Base-by-base conservation (phyloP, 495 filamentous ascomycete species). In the Penicillium flavigenum region DNA sequence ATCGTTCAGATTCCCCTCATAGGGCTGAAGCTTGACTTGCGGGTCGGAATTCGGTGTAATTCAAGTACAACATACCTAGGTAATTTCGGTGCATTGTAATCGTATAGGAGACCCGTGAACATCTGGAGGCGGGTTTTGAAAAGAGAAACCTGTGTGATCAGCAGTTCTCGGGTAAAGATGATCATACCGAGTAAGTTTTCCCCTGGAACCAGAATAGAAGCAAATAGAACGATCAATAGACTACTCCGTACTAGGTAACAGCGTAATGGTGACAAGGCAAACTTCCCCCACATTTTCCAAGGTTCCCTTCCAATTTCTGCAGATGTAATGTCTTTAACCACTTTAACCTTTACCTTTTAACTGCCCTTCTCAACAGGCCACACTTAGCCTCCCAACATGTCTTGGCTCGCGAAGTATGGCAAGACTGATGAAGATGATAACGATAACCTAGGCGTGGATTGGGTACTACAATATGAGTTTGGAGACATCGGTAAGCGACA, bases 381-480 rank as follows among this genome's bases (percentile, higher is more conserved):
- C 24, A 14, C 38, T 17, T n/a, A 32, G 17, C 22, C 32, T 17
- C 27, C 44, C 31, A 52, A 29, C 11, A 68, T 70, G 67, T 66
- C 61, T 61, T 70, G 67, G 61, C 59, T 70, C 56, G 68, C 63
- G n/a, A 59, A 62, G 19, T 41, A 71, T 42, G 56, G 48, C 49
- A 58, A 58, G 4, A 26, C 47, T 12, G 62, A 63, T 16, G 54
- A 66, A 16, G 62, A 66, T 17, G 69, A 77, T 43, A 47, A 63
- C 32, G 68, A 75, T 11, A 78, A 75, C 51, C 68, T 73, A 16
- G 74, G 75, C 0, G 66, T 76, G n/a, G 72, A 78, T 44, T 78
- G 75, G 75, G 75, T 78, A 12, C 47, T 78, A 16, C 70, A 72
- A 32, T 78, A 72, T 51, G 59, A 72, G 9, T 78, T 78, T 56